These are phyloP conservation scores for Diplodia seriata DNA, from an alignment of 2,329 filamentous ascomycete genomes.

Conservation along the genomic window DNA sequence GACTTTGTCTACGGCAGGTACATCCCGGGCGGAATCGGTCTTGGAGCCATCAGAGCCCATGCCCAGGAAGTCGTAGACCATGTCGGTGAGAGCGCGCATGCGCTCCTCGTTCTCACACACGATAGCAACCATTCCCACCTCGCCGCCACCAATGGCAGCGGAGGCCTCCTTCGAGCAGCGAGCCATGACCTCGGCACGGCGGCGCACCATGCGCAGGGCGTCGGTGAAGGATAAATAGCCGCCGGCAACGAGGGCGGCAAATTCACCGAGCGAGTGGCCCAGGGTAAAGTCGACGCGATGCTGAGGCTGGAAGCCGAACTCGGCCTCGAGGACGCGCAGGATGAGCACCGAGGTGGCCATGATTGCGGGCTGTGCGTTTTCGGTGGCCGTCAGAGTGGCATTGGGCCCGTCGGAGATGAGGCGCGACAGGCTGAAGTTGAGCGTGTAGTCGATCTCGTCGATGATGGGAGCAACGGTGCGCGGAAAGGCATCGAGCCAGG, in stretches of 20 bases:
- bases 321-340: conserved; percentile 81
- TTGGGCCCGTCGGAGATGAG: conserved; percentile 83
- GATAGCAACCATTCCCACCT: conserved; percentile 93
- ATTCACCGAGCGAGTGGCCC: conserved; percentile 92
- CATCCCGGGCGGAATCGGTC: conserved; percentile 69
- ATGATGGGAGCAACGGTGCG: conserved; percentile 75
- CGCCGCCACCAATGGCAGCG: conserved; percentile 71
- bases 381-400: conserved; percentile 76
- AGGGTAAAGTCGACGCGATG: conserved; percentile 81
- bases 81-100: conserved; percentile 70
- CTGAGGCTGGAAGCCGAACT: conserved; percentile 77
- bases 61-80: conserved; percentile 80
- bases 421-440: conserved; percentile 72
- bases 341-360: conserved; percentile 95
- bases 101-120: conserved; percentile 81
- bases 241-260: conserved; percentile 85
- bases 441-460: conserved; percentile 81
- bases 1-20: conserved; percentile 83
- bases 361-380: conserved; percentile 92
- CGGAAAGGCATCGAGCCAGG: conserved; percentile 89
- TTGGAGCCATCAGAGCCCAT: conserved; percentile 70
- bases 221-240: conserved; percentile 81
- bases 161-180: conserved; percentile 71
- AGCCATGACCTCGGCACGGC: conserved; percentile 83
- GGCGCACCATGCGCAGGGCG: conserved; percentile 76